Evolutionary conservation across 306 rosid genomes (phyloP).

Genomic region (Gillenia trifoliata): DNA sequence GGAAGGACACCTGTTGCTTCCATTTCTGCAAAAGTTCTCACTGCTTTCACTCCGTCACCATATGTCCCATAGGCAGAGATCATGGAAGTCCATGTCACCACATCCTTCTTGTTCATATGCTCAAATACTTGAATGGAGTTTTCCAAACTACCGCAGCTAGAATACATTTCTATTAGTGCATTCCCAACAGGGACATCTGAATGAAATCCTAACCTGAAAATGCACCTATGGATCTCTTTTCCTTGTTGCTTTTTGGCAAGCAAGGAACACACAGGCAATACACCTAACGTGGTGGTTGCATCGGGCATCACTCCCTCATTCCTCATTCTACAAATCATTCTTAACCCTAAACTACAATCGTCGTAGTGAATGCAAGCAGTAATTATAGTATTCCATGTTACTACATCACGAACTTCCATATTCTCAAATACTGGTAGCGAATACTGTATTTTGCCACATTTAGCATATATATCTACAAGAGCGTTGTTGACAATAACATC

Average conservation of each 20-base stretch:
- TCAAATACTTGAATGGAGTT: conserved; percentile 45
- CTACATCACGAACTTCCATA: conserved; percentile 27
- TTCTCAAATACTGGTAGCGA: conserved; percentile 16
- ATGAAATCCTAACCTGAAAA: conserved; percentile 41
- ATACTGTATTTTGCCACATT: conserved; percentile 25
- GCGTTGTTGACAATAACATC: conserved; percentile 22
- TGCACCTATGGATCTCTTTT: conserved; percentile 56
- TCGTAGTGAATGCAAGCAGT: conserved; percentile 26
- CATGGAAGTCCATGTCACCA: conserved; percentile 60
- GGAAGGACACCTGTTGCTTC: conserved; percentile 37
- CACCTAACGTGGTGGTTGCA: conserved; percentile 27
- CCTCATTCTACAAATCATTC: conserved; percentile 23
- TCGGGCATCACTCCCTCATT: conserved; percentile 28
- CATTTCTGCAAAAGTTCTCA: conserved; percentile 48
- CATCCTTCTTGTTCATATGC: conserved; percentile 44
- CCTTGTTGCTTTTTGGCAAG: conserved; percentile 33
- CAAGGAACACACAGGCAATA: conserved; percentile 28
- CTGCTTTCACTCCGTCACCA: conserved; percentile 59
- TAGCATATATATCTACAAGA: conserved; percentile 34
- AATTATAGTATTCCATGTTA: conserved; percentile 36
- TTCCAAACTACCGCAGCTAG: conserved; percentile 53
- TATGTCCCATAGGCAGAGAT: conserved; percentile 59
- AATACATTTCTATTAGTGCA: conserved; percentile 74
- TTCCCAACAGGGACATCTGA: conserved; percentile 45
- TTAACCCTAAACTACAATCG: conserved; percentile 20